A percentile compares a stretch with the other conserved stretches of the same genome.
These are phyloP conservation scores for Stagonosporopsis tanaceti DNA, from an alignment of 2,329 filamentous ascomycete species.

Conservation along the genomic window DNA sequence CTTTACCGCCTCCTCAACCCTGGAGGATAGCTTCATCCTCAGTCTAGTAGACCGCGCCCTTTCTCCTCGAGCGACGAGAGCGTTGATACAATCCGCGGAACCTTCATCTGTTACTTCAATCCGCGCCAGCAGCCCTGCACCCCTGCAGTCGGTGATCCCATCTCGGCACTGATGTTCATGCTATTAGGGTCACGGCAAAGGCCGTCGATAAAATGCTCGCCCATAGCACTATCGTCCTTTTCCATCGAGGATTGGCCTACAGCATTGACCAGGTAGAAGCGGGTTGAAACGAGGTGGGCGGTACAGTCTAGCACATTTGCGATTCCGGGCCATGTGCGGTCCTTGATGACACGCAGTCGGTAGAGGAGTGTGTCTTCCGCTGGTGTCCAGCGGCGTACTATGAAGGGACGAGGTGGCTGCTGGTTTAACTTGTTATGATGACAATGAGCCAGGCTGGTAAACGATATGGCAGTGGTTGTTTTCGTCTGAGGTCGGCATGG, in stretches of 20 bases:
- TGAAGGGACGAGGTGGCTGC: background rate
- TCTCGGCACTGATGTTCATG: conserved; percentile 6
- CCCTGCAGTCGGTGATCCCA: conserved; percentile 2
- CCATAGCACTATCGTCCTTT: conserved; percentile 9
- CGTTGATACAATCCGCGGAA: conserved; percentile 14
- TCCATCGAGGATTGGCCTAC: conserved; percentile 1
- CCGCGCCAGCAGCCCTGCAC: conserved; percentile 17
- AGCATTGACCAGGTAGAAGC: conserved; percentile 3
- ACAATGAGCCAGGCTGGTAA: background rate
- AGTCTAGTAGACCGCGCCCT: background rate
- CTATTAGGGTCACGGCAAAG: conserved; percentile 2
- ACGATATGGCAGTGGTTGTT: background rate
- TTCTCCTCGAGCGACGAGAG: background rate
- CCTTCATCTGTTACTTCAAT: conserved; percentile 6
- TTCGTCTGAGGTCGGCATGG: background rate
- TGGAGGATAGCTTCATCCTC: conserved; percentile 15
- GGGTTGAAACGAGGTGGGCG: background rate
- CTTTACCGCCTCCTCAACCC: conserved; percentile 1
- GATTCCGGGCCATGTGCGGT: conserved; percentile 1
- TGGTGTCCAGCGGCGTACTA: conserved; percentile 15
- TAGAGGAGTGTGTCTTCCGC: conserved; percentile 12
- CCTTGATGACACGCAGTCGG: conserved; percentile 3
- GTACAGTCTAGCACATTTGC: background rate
- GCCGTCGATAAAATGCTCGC: conserved; percentile 14
- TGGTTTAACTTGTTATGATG: background rate